These are phyloP conservation scores for Ulota crispa DNA, from an alignment of 225 moss, liverwort and hornwort genomes.

Conservation along the genomic window DNA sequence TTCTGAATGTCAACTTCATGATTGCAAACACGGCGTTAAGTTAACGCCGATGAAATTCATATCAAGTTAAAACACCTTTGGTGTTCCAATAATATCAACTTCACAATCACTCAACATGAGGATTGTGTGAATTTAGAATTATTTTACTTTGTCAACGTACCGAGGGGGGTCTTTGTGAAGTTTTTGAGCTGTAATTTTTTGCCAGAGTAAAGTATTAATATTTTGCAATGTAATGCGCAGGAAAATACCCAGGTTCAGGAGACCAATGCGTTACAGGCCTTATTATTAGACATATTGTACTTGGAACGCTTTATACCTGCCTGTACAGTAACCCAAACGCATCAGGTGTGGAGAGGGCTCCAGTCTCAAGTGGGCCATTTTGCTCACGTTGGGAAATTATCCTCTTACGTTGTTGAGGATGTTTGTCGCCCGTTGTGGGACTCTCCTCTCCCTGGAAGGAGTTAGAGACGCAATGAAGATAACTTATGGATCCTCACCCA, in stretches of 20 bases:
- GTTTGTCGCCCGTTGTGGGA: background rate
- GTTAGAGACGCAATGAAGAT: background rate
- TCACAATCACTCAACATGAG: background rate
- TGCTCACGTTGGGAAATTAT: slow-evolving; percentile 1
- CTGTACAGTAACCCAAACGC: background rate
- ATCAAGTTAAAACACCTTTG: background rate
- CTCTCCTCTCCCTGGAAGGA: background rate
- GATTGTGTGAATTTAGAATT: background rate
- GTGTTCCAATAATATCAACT: background rate
- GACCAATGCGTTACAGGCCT: slow-evolving; percentile 72
- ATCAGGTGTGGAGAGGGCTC: background rate
- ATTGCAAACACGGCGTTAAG: background rate
- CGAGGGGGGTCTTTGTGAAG: background rate
- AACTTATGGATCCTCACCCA: background rate
- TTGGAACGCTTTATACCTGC: background rate
- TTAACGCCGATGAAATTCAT: background rate
- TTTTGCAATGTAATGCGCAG: slow-evolving; percentile 32
- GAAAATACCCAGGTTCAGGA: slow-evolving; percentile 68
- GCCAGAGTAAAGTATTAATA: background rate
- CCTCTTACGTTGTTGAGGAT: background rate
- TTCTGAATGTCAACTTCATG: background rate
- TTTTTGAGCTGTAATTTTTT: background rate
- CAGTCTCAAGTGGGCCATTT: background rate
- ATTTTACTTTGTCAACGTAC: background rate
- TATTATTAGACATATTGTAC: slow-evolving; percentile 45